Conservation (phyloP, 495 filamentous ascomycete genomes). For the Hypoxylon subgilvum region DNA sequence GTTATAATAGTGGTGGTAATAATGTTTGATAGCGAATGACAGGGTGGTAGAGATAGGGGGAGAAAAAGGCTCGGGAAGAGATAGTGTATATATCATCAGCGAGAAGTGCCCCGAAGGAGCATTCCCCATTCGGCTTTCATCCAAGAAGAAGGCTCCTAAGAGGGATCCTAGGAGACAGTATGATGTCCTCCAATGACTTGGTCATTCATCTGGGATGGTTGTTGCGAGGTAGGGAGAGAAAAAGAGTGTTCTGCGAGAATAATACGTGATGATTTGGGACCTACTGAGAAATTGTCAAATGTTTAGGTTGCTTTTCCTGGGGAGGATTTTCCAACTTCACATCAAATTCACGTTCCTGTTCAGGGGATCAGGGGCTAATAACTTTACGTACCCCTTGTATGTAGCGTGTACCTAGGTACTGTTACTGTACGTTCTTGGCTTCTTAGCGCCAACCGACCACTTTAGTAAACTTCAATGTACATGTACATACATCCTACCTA, state of each 20-base stretch:
- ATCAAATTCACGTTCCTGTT: too few relatives aligned
- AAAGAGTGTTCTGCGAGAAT: conserved; percentile 7
- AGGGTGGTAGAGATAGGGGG: neutral
- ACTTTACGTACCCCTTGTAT: too few relatives aligned
- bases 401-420: conserved; percentile 4
- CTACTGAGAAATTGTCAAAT: conserved; percentile 12
- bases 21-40: conserved; percentile 4
- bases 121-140: conserved; percentile 37
- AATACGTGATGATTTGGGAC: conserved; percentile 8
- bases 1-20: too few relatives aligned
- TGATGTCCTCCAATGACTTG: conserved; percentile 12
- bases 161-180: conserved; percentile 19
- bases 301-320: conserved; percentile 24
- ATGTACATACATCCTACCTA: too few relatives aligned
- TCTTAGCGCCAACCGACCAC: conserved; percentile 16
- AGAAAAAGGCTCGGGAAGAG: conserved; percentile 13
- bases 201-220: conserved; percentile 20
- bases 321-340: conserved; percentile 36
- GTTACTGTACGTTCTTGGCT: conserved; percentile 9
- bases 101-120: conserved; percentile 36
- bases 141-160: conserved; percentile 33
- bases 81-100: conserved; percentile 28
- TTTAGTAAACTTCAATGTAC: neutral
- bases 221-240: conserved; percentile 1
- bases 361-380: conserved; percentile 32